Evolutionary conservation across 1,139 yeast species (phyloP).

Genomic region (Scheffersomyces stambukii): DNA sequence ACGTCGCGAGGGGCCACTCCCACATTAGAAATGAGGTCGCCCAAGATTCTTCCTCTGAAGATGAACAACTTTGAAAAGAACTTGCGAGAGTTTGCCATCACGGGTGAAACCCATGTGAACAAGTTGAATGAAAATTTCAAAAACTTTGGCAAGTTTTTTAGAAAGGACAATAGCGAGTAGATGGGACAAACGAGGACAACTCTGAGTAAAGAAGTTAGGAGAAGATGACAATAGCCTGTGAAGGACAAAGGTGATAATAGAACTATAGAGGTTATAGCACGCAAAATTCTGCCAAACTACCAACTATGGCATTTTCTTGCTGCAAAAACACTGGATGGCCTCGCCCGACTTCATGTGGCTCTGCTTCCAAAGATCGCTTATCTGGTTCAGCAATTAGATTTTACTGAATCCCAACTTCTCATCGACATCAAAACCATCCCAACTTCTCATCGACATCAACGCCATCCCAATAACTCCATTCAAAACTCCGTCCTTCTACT

Average conservation of each 20-base stretch:
- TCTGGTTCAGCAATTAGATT: too few species aligned
- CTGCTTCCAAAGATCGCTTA: too few species aligned
- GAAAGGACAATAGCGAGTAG: too few species aligned
- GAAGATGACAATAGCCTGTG: slow-evolving; percentile 2
- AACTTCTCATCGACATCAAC: too few species aligned
- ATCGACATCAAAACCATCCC: too few species aligned
- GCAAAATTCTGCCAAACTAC: too few species aligned
- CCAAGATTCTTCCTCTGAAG: slow-evolving; percentile 28
- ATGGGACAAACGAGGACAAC: slow-evolving; percentile 6
- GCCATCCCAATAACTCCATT: too few species aligned
- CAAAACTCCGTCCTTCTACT: too few species aligned
- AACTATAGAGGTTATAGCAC: neutral
- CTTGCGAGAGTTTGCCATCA: slow-evolving; percentile 48
- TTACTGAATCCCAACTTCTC: too few species aligned
- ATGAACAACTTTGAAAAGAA: slow-evolving; percentile 54
- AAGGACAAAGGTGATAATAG: neutral
- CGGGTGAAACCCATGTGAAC: slow-evolving; percentile 53
- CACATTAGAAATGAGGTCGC: slow-evolving; percentile 22
- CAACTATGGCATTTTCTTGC: too few species aligned
- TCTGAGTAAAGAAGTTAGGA: slow-evolving; percentile 4
- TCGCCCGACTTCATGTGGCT: too few species aligned
- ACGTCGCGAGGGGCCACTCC: slow-evolving; percentile 11
- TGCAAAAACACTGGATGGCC: too few species aligned
- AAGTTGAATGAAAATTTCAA: slow-evolving; percentile 58
- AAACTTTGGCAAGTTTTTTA: slow-evolving; percentile 55